Base-by-base conservation (phyloP, 2,329 filamentous ascomycete genomes). In the Pleoardoris graminearum region DNA sequence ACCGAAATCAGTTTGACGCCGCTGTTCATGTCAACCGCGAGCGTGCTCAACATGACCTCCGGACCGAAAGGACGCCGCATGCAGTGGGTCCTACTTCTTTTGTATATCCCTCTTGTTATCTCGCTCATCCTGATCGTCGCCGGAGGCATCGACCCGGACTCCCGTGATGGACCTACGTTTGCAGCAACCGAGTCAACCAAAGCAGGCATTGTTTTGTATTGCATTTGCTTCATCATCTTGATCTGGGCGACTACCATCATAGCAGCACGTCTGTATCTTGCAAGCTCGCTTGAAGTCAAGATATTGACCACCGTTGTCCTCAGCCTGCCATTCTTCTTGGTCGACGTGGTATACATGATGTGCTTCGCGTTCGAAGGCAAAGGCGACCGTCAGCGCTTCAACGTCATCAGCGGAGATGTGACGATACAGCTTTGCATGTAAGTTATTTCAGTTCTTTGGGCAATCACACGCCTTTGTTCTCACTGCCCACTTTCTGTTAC, bases 341-440 rank as follows among this genome's bases (percentile, higher is more conserved):
- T 71, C 36, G 65, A 72, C 39, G 63, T 72, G 22, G 67, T 72
- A 17, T 72, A 72, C 49, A 72, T 72, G 67, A 72, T 70, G 65
- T 71, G 67, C 42, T 72, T 72, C 46, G 69, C 69, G 5, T 72
- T 69, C 22, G 69, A 72, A 42, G 56, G 55, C 17, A 60, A 66
- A 53, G 59, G 53, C 52, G 44, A 59, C 5, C 45, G 46, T 27
- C 62, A 65, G 57, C 53, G 53, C 8, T 72, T 72, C 60, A 72
- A 72, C 53, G 68, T 72, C 38, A 72, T 72, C 38, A 71, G 67
- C 42, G 69, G 69, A 30, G 51, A 58, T 19, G 68, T 70, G 10
- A 72, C 68, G 3, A 59, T 63, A 4, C 69, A 72, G 48, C 53
- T 72, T 25, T 70, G 67, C 67, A 72, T 72, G 69, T 69, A 62